phyloP scores from a whole-genome alignment of 2,329 filamentous ascomycete genomes.

The Daldinia eschscholtzii region DNA sequence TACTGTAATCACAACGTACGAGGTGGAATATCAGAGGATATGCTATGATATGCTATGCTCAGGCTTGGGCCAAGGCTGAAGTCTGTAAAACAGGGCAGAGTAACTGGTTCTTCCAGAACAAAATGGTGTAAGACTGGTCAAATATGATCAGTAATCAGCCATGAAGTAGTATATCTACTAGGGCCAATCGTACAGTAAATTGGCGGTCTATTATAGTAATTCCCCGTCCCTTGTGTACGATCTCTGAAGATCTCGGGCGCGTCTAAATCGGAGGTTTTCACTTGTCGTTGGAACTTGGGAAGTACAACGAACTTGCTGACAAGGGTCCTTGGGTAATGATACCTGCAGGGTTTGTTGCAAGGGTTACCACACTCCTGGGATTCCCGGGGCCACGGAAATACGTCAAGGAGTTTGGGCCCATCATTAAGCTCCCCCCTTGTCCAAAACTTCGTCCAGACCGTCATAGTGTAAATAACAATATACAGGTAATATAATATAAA shows the following conservation, averaged over 20 bases:
- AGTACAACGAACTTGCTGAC: slow-evolving; percentile 13
- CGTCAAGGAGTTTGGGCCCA: slow-evolving; percentile 10
- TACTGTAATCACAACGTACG: slow-evolving; percentile 4
- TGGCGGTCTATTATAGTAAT: neutral
- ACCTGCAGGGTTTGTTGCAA: slow-evolving; percentile 20
- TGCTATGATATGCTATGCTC: slow-evolving; percentile 16
- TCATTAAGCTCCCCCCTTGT: slow-evolving; percentile 7
- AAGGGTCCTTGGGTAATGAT: slow-evolving; percentile 16
- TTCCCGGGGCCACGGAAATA: slow-evolving; percentile 8
- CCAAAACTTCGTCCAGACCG: slow-evolving; percentile 4
- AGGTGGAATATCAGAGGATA: slow-evolving; percentile 18
- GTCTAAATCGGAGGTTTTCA: slow-evolving; percentile 17
- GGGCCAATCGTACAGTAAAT: slow-evolving; percentile 13
- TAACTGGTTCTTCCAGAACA: slow-evolving; percentile 5
- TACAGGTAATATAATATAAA: neutral
- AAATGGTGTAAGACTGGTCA: slow-evolving; percentile 28
- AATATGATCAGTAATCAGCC: slow-evolving; percentile 41
- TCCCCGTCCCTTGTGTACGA: slow-evolving; percentile 12
- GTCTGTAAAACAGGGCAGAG: slow-evolving; percentile 5
- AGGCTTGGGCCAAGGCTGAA: slow-evolving; percentile 31
- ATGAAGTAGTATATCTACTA: neutral
- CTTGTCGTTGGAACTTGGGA: slow-evolving; percentile 5
- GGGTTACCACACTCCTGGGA: slow-evolving; percentile 39
- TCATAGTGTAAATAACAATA: neutral
- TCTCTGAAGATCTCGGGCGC: slow-evolving; percentile 7